Percentiles rank a stretch among this genome's conserved stretches.
Conservation (phyloP, 257 asterid genomes). For the Solanum lycopersicoides region DNA sequence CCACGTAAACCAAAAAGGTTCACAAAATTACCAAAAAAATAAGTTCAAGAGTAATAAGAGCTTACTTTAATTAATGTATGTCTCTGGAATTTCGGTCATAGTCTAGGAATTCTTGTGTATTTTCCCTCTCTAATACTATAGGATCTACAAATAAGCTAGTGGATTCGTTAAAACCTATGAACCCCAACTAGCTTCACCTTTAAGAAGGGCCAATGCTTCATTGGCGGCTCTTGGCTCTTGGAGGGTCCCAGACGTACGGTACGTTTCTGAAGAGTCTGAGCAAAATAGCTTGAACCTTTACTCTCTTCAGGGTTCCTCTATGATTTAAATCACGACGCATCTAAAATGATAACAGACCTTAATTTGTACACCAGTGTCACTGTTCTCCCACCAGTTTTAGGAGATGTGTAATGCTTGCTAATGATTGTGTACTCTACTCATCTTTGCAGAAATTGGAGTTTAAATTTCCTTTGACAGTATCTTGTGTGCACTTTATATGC, state of each 20-base stretch:
- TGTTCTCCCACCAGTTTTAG: not conserved
- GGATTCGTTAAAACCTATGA: too few species aligned
- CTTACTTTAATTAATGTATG: too few species aligned
- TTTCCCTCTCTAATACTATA: too few species aligned
- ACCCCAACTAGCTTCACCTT: too few species aligned
- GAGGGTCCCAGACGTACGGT: too few species aligned
- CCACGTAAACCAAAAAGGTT: too few species aligned
- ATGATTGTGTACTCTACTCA: not conserved
- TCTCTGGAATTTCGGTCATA: too few species aligned
- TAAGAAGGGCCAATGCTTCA: not conserved
- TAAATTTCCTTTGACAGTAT: not conserved
- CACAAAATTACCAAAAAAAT: too few species aligned
- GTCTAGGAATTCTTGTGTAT: rapidly evolving
- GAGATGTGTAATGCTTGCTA: not conserved
- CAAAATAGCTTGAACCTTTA: too few species aligned
- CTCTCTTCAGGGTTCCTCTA: not conserved
- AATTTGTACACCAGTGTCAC: not conserved
- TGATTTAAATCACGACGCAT: not conserved
- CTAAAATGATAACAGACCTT: not conserved
- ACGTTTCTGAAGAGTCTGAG: too few species aligned
- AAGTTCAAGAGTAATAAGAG: too few species aligned
- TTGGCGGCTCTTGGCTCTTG: not conserved
- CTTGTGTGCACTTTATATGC: conserved; percentile 34
- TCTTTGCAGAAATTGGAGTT: not conserved
- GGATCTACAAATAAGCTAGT: too few species aligned